Conservation (phyloP, 371 early-diverging fungal species). For the Circinella minor region DNA sequence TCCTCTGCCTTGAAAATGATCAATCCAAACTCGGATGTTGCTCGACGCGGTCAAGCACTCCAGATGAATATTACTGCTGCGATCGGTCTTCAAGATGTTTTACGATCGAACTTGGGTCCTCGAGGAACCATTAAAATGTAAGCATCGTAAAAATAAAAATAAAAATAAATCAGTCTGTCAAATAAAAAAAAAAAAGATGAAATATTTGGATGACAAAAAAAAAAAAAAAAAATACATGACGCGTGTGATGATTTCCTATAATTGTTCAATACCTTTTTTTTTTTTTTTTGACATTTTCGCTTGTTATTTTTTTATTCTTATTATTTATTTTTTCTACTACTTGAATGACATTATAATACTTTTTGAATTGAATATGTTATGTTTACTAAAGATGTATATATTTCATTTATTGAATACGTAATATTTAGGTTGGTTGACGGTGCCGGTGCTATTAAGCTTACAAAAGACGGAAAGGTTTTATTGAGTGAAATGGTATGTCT, state of each 20-base stretch:
- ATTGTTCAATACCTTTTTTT: too few relatives aligned
- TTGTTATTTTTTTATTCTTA: background rate
- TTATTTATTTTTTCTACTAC: background rate
- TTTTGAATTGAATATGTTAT: too few relatives aligned
- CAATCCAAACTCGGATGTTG: slow-evolving; percentile 98
- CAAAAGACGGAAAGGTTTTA: slow-evolving; percentile 98
- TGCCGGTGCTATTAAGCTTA: slow-evolving; percentile 93
- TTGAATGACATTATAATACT: background rate
- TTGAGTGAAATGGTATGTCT: slow-evolving; percentile 94
- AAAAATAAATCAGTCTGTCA: too few relatives aligned
- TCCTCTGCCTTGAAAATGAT: slow-evolving; percentile 88
- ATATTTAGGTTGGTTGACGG: slow-evolving; percentile 91
- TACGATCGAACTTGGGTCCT: slow-evolving; percentile 98
- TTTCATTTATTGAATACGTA: too few relatives aligned
- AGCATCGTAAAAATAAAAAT: slow-evolving; percentile 10
- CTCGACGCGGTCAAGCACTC: slow-evolving; percentile 98
- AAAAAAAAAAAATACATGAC: background rate
- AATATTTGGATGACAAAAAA: background rate
- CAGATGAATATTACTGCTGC: slow-evolving; percentile 98
- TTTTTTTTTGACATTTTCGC: background rate
- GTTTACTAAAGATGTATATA: too few relatives aligned
- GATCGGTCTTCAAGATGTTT: slow-evolving; percentile 92
- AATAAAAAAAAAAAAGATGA: too few relatives aligned
- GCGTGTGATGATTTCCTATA: too few relatives aligned
- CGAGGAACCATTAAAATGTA: slow-evolving; percentile 99